A percentile compares a stretch with the other conserved stretches of the same genome.
Evolutionary conservation across 305 asterid species (phyloP).

Genomic region (Fraxinus nigra): DNA sequence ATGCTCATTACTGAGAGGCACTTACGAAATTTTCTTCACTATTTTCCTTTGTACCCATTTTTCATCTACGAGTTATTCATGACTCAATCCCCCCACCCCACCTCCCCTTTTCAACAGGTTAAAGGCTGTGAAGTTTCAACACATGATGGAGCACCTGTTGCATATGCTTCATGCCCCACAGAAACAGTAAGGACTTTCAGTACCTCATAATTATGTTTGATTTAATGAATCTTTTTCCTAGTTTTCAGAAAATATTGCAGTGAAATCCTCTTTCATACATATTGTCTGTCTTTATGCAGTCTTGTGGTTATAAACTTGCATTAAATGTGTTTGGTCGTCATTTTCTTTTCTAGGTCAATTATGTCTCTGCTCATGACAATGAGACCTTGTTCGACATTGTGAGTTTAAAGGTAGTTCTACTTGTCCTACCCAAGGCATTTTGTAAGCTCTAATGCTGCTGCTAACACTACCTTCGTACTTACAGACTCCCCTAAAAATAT

Average conservation of each 20-base stretch:
- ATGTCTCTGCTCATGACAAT: constrained; percentile 96
- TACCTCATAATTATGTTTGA: neutral
- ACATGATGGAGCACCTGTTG: constrained; percentile 73
- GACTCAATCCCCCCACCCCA: neutral
- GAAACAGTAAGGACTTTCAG: constrained; percentile 70
- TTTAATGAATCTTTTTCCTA: constrained; percentile 7
- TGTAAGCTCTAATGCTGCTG: neutral
- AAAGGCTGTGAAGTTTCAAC: constrained; percentile 76
- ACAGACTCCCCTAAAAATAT: constrained; percentile 64
- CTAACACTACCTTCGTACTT: constrained; percentile 25
- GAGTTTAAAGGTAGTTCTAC: constrained; percentile 69
- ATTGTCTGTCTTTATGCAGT: constrained; percentile 10
- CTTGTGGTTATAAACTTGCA: constrained; percentile 6
- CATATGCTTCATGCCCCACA: constrained; percentile 67
- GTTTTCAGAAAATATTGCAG: neutral
- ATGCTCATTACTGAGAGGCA: neutral
- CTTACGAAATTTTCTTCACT: neutral
- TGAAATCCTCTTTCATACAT: constrained; percentile 4
- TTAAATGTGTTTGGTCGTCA: neutral
- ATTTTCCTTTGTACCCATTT: constrained; percentile 3
- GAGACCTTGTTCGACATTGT: constrained; percentile 89
- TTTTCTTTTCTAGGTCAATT: constrained; percentile 62
- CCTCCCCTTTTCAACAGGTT: constrained; percentile 45
- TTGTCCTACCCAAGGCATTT: neutral
- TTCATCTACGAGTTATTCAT: neutral